These are phyloP conservation scores for Wickerhamomyces queroliae DNA, from an alignment of 805 yeast genomes.

Conservation along the genomic window DNA sequence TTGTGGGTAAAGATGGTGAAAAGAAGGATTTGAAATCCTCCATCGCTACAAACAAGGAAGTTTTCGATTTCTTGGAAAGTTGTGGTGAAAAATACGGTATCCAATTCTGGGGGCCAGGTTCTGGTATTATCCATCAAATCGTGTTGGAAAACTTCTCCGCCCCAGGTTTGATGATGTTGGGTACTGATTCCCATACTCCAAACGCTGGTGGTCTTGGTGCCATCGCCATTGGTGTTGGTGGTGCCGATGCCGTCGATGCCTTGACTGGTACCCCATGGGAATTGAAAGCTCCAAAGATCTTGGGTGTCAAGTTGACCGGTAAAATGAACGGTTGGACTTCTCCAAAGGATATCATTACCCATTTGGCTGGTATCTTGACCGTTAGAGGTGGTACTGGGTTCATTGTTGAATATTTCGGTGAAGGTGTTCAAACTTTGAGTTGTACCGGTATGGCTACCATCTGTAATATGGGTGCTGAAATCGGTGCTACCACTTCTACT, in stretches of 20 bases:
- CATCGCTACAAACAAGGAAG: constrained; percentile 85
- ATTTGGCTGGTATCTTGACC: constrained; percentile 86
- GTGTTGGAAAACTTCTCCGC: constrained; percentile 94
- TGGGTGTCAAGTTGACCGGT: constrained; percentile 94
- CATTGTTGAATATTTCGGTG: constrained; percentile 95
- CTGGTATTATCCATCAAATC: constrained; percentile 97
- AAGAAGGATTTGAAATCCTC: constrained; percentile 76
- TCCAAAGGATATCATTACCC: constrained; percentile 94
- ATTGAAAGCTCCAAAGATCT: constrained; percentile 90
- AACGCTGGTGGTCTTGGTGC: constrained; percentile 99
- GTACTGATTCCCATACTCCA: constrained; percentile 98
- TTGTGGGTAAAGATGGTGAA: constrained; percentile 95
- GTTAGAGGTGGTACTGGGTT: constrained; percentile 98
- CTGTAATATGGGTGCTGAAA: constrained; percentile 99
- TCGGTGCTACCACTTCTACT: constrained; percentile 96
- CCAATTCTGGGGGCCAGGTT: constrained; percentile 99
- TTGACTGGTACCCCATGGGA: constrained; percentile 98
- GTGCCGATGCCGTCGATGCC: constrained; percentile 99
- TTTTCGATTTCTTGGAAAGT: constrained; percentile 86
- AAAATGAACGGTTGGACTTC: constrained; percentile 88
- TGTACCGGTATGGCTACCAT: constrained; percentile 99
- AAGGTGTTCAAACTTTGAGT: constrained; percentile 81
- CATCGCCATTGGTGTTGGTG: constrained; percentile 98
- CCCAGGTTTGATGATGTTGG: constrained; percentile 96
- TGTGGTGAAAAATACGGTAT: constrained; percentile 95